Conservation (phyloP, 768 basidiomycete genomes). For the Amanita fuliginea region DNA sequence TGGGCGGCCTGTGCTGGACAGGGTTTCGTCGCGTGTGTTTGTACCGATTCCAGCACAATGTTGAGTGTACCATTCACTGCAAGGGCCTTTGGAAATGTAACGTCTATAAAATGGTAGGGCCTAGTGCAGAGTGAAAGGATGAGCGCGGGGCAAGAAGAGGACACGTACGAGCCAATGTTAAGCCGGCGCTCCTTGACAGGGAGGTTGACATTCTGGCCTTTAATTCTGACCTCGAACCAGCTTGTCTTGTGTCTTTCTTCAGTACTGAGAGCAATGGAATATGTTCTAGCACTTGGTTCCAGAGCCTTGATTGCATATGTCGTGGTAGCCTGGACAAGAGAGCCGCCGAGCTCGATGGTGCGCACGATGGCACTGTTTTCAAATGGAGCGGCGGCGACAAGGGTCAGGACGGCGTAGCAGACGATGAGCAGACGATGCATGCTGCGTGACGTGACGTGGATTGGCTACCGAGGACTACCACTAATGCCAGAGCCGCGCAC, state of each 20-base stretch:
- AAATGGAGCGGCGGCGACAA: constrained; percentile 37
- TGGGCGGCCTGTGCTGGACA: constrained; percentile 69
- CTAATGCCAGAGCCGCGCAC: no score
- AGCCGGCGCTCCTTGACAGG: constrained; percentile 35
- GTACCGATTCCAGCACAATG: constrained; percentile 68
- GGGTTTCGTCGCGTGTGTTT: constrained; percentile 68
- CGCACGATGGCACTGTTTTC: constrained; percentile 88
- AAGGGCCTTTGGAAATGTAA: constrained; percentile 52
- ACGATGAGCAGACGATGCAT: constrained; percentile 36
- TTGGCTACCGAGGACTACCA: no score
- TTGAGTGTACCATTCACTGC: constrained; percentile 52
- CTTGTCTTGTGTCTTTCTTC: constrained; percentile 58
- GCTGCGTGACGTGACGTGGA: constrained; percentile 23
- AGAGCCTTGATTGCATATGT: constrained; percentile 77
- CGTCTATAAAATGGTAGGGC: constrained; percentile 43
- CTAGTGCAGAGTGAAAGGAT: constrained; percentile 15
- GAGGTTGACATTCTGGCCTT: constrained; percentile 52
- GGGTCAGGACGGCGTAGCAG: constrained; percentile 16
- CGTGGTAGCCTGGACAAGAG: constrained; percentile 81
- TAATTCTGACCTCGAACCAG: constrained; percentile 74
- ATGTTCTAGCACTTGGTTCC: constrained; percentile 45
- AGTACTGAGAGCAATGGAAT: constrained; percentile 56
- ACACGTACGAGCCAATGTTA: constrained; percentile 41
- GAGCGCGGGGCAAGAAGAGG: neutral
- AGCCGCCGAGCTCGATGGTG: constrained; percentile 81